Base-by-base conservation (phyloP, 169 alveolate species). In the Eimeria maxima region DNA sequence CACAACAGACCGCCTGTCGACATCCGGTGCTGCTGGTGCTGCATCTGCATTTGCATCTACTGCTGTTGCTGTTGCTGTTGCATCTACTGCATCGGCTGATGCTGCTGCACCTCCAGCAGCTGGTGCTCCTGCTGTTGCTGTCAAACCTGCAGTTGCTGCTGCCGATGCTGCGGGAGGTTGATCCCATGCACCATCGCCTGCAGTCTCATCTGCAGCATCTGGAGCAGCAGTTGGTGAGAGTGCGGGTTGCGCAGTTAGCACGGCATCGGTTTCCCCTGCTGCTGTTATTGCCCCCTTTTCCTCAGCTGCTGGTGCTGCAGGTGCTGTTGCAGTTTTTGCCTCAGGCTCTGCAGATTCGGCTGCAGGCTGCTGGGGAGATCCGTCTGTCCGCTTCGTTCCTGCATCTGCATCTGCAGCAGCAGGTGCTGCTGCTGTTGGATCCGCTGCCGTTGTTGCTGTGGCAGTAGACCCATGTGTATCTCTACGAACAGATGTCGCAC, bases 1-100 rank as follows among this genome's bases (percentile, higher is more conserved):
- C 4, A 45, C 74, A 6, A 55, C 50, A 53, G 27, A 20, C 0
- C 55, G 29, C 95, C 47, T 20, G n/a, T 29, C 92, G 16, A 27
- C 76, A n/a, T 20, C 74, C 27, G 78, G 76, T 84, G 45, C 76
- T 57, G 76, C 92, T 27, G 73, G 76, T 53, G 60, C 60, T 53
- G 60, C 60, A 11, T 7, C 20, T 14, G 10, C 60, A 11, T 7
- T 14, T 53, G 60, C 60, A 27, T 73, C 76, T 55, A 50, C 92
- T 55, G 92, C 92, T 50, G 92, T 74, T 27, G 53, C 76, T 27
- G 76, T 29, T 63, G 67, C 3, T 53, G 60, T 14, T 53, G 60
- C 60, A 53, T 53, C 60, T 53, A 14, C 60, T 53, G 60, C 60
- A 11, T 7, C 60, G 0, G 60, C 60, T 53, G 60, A 11, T 14